Conservation (phyloP, 441 rosid genomes). For the Melastoma candidum region DNA sequence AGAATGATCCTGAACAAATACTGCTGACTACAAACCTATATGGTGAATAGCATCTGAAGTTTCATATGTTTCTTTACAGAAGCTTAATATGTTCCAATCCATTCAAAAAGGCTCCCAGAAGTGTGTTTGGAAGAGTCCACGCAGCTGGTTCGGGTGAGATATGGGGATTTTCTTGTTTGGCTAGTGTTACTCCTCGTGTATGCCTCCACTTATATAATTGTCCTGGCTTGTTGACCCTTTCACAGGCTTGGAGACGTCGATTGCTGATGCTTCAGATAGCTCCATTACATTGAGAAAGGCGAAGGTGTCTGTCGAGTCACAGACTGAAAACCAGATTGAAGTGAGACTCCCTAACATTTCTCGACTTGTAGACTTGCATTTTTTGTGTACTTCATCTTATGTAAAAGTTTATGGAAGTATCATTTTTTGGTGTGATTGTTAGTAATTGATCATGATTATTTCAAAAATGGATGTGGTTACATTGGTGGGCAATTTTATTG, state of each 20-base stretch:
- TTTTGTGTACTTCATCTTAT: conserved; percentile 4
- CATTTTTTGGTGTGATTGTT: conserved; percentile 1
- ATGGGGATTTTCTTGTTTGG: neutral
- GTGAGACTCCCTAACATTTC: conserved; percentile 13
- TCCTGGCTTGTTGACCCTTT: neutral
- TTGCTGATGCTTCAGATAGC: conserved; percentile 31
- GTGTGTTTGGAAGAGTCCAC: conserved; percentile 21
- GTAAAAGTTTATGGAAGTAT: neutral
- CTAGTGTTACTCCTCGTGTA: neutral
- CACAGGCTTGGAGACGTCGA: conserved; percentile 40
- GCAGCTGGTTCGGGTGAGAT: conserved; percentile 42
- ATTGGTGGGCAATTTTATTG: too few species aligned
- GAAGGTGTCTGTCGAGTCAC: conserved; percentile 34
- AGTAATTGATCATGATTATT: too few species aligned
- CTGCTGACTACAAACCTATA: too few species aligned
- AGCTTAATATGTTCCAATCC: conserved; percentile 6
- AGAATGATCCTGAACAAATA: too few species aligned
- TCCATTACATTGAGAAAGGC: conserved; percentile 35
- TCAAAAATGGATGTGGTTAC: too few species aligned
- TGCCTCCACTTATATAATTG: neutral
- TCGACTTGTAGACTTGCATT: neutral
- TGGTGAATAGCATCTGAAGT: too few species aligned
- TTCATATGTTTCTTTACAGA: conserved; percentile 10
- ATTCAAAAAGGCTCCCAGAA: conserved; percentile 1
- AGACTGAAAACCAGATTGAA: conserved; percentile 35